Evolutionary conservation across 371 early-diverging fungal genomes (phyloP).

Genomic region (Smittium culicis): DNA sequence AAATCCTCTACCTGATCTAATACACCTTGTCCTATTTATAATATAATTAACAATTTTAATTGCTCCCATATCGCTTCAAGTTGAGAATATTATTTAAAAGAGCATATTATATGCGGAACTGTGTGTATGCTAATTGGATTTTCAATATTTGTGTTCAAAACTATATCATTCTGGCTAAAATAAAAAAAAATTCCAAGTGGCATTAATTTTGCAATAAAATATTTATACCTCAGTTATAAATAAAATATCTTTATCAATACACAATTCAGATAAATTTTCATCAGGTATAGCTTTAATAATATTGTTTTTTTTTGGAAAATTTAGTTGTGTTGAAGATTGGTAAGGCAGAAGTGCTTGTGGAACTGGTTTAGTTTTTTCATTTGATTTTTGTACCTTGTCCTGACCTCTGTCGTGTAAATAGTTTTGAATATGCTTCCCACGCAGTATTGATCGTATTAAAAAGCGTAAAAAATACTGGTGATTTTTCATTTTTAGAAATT

Average conservation of each 20-base stretch:
- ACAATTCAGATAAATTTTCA: slow-evolving; percentile 6
- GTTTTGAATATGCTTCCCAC: background rate
- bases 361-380: slow-evolving; percentile 12
- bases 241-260: slow-evolving; percentile 9
- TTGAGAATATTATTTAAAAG: slow-evolving; percentile 8
- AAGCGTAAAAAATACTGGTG: background rate
- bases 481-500: too few species aligned
- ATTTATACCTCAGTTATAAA: slow-evolving; percentile 3
- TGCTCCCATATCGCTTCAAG: slow-evolving; percentile 6
- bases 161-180: background rate
- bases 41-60: slow-evolving; percentile 5
- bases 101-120: slow-evolving; percentile 11
- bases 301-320: background rate
- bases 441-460: background rate
- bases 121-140: slow-evolving; percentile 12
- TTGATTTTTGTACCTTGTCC: slow-evolving; percentile 6
- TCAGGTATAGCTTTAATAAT: background rate
- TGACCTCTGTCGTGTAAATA: background rate
- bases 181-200: slow-evolving; percentile 11
- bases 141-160: slow-evolving; percentile 10
- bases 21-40: slow-evolving; percentile 15
- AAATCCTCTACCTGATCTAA: slow-evolving; percentile 16
- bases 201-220: background rate
- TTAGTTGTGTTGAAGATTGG: too few species aligned
- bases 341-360: background rate